Base-by-base conservation (phyloP, 257 asterid genomes). In the Nicotiana undulata region DNA sequence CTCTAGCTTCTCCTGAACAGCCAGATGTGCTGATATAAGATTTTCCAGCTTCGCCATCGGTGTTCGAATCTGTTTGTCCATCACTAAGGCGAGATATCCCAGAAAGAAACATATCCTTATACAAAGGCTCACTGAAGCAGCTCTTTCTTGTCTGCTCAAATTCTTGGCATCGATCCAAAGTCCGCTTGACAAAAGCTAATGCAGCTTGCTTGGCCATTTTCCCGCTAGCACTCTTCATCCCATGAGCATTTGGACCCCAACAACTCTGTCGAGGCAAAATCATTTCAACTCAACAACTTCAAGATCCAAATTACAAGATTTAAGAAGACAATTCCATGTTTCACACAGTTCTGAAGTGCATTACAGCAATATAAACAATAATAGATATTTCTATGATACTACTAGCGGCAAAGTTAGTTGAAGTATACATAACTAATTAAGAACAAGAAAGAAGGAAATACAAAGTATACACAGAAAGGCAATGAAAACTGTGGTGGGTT, bases 191-290 rank as follows among this genome's bases (percentile, higher is more conserved):
- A 87, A 91, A 94, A 89, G 94, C 92, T 86, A 93, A 87, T 81
- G 94, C 93, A 85, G 96, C 93, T 84, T 93, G 96, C 88, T 90
- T 93, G 79, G 95, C 97, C 87, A 95, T 88, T 88, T 91, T 95
- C 82, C 95, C 92, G 60, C 89, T 87, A 65, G 85, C 92, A 89
- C 97, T 91, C 87, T 95, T 95, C 95, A 91, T 88, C 85, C 98
- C 97, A 84, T 89, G 92, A 51, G 90, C 92, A 86, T 86, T 84
- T 78, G 94, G 93, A 65, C 96, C 96, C 90, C 97, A 86, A 85
- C 91, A 92, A 86, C 83, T 87, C 98, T 95, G 93, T 24, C 28
- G n/a, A 44, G 59, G 59, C 6, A 70, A 56, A 70, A 70, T 46
- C 20, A 70, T 44, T 70, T 70, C 34, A 70, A 46, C 40, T 40